These are phyloP conservation scores for Colletotrichum magnum DNA, from an alignment of 2,329 filamentous ascomycete species.

Conservation along the genomic window DNA sequence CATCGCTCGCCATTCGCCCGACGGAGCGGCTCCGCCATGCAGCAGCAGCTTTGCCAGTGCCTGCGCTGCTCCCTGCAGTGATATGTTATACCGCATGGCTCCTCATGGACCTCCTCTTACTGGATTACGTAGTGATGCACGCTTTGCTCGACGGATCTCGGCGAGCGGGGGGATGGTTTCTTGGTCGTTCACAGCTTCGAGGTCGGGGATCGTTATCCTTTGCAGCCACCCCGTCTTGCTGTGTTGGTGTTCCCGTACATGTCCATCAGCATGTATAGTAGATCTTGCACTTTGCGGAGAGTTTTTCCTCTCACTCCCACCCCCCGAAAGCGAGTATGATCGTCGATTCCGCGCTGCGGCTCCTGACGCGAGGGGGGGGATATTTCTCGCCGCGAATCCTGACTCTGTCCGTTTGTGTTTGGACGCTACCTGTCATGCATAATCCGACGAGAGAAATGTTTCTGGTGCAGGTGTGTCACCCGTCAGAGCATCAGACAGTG, in stretches of 20 bases:
- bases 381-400: slow-evolving; percentile 14
- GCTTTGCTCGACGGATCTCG: not conserved
- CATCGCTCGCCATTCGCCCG: slow-evolving; percentile 16
- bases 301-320: not conserved
- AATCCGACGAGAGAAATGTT: slow-evolving; percentile 6
- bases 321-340: slow-evolving; percentile 19
- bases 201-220: not conserved
- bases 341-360: slow-evolving; percentile 17
- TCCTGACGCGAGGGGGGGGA: slow-evolving; percentile 12
- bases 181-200: not conserved
- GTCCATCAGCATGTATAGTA: not conserved
- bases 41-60: not conserved
- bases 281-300: slow-evolving; percentile 26
- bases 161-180: not conserved
- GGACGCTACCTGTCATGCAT: not conserved
- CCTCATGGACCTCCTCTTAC: not conserved
- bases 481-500: slow-evolving; percentile 14
- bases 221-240: not conserved
- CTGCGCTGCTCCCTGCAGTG: not conserved
- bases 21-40: slow-evolving; percentile 22
- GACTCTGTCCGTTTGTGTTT: not conserved
- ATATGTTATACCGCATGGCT: slow-evolving; percentile 3
- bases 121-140: slow-evolving; percentile 21
- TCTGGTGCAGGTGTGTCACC: slow-evolving; percentile 16
- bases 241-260: no score